Percentiles rank a stretch among this genome's conserved stretches.
Evolutionary conservation across 2,329 filamentous ascomycete species (phyloP).

Genomic region (Lecanicillium sp.): DNA sequence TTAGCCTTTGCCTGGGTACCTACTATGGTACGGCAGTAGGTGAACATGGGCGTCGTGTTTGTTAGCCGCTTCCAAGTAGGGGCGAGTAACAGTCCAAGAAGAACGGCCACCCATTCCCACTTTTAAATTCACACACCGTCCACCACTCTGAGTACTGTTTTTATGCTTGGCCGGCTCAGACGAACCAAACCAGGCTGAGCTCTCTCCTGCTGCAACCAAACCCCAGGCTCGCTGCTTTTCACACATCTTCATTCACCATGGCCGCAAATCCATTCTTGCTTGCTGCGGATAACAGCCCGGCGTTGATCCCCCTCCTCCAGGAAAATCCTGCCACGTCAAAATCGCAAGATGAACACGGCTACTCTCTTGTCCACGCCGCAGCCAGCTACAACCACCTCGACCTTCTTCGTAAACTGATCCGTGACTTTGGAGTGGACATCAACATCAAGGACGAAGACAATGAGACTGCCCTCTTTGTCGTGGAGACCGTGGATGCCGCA

Average conservation of each 20-base stretch:
- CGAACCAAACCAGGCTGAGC: too few relatives aligned
- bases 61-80: too few relatives aligned
- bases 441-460: slow-evolving; percentile 84
- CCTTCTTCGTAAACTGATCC: slow-evolving; percentile 67
- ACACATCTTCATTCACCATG: slow-evolving; percentile 28
- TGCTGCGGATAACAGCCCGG: slow-evolving; percentile 72
- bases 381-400: slow-evolving; percentile 85
- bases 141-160: too few relatives aligned
- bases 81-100: too few relatives aligned
- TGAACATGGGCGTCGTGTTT: too few relatives aligned
- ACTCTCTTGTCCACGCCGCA: slow-evolving; percentile 88
- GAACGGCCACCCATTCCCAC: too few relatives aligned
- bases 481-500: slow-evolving; percentile 73
- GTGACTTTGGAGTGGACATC: slow-evolving; percentile 69
- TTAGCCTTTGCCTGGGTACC: too few relatives aligned
- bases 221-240: too few relatives aligned
- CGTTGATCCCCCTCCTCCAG: slow-evolving; percentile 67
- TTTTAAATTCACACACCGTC: too few relatives aligned
- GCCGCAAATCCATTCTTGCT: slow-evolving; percentile 60
- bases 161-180: too few relatives aligned
- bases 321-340: slow-evolving; percentile 69
- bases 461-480: slow-evolving; percentile 92
- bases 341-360: slow-evolving; percentile 81
- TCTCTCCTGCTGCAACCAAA: too few relatives aligned
- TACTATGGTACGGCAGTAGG: too few relatives aligned